Evolutionary conservation across 2,329 filamentous ascomycete species (phyloP).

Genomic region (Emergomyces pasteurianus): DNA sequence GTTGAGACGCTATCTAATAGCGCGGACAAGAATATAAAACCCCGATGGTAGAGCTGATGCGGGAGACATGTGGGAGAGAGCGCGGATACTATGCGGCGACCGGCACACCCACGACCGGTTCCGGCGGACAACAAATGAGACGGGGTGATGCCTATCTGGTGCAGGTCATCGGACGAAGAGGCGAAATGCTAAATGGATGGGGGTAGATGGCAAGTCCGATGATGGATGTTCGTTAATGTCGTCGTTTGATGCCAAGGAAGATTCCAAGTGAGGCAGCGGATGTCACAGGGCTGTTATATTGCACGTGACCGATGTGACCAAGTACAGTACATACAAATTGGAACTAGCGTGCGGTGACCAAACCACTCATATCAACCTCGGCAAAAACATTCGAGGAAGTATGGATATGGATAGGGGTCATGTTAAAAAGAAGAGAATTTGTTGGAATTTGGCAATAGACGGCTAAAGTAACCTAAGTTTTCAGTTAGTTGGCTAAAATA

Average conservation of each 20-base stretch:
- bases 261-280: conserved; percentile 13
- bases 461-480: background rate
- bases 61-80: conserved; percentile 36
- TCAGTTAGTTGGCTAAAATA: background rate
- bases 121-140: background rate
- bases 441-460: background rate
- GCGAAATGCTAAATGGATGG: background rate
- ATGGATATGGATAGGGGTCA: no score
- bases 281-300: conserved; percentile 4
- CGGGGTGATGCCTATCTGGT: background rate
- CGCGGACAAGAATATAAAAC: conserved; percentile 19
- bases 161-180: background rate
- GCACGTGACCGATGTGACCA: no score
- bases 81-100: conserved; percentile 19
- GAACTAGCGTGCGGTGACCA: conserved; percentile 6
- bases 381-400: background rate
- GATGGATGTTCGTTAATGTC: conserved; percentile 2
- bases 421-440: background rate
- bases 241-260: conserved; percentile 25
- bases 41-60: conserved; percentile 30
- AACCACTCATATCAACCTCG: background rate
- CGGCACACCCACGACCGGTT: conserved; percentile 13
- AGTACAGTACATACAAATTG: conserved; percentile 6
- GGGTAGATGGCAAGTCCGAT: background rate
- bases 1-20: background rate